Percentiles rank a stretch among this genome's conserved stretches.
These are phyloP conservation scores for Thermoascus crustaceus DNA, from an alignment of 2,329 filamentous ascomycete species.

Conservation along the genomic window DNA sequence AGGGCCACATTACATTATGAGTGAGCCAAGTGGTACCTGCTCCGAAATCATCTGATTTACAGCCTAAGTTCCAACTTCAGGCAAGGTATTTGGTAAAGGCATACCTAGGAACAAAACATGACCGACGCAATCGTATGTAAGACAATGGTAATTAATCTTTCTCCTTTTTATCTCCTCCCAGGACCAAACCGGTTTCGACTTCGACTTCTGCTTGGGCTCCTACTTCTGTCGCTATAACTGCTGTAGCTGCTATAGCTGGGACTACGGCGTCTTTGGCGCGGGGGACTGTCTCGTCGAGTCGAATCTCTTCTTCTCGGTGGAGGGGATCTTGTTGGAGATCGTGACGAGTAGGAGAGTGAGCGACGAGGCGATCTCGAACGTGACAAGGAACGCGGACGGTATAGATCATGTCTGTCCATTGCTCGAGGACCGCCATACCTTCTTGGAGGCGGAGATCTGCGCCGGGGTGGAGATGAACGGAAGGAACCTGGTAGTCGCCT, in stretches of 20 bases:
- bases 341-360: constrained; percentile 28
- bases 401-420: constrained; percentile 45
- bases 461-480: constrained; percentile 17
- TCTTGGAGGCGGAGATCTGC: constrained; percentile 30
- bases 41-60: too few species aligned
- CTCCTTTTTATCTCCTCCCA: constrained; percentile 16
- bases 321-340: constrained; percentile 36
- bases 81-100: too few species aligned
- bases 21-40: too few species aligned
- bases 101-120: too few species aligned
- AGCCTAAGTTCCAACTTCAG: too few species aligned
- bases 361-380: constrained; percentile 36
- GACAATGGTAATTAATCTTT: too few species aligned
- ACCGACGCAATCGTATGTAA: too few species aligned
- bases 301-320: constrained; percentile 30
- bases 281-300: constrained; percentile 26
- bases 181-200: constrained; percentile 36
- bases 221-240: constrained; percentile 43
- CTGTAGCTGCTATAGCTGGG: constrained; percentile 57
- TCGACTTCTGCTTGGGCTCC: constrained; percentile 36
- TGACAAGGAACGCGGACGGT: constrained; percentile 54
- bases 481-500: constrained; percentile 16
- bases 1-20: too few species aligned
- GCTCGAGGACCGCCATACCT: constrained; percentile 31
- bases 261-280: constrained; percentile 44